Evolutionary conservation across 2,329 filamentous ascomycete species (phyloP).

Genomic region (Sporothrix pseudoabietina): DNA sequence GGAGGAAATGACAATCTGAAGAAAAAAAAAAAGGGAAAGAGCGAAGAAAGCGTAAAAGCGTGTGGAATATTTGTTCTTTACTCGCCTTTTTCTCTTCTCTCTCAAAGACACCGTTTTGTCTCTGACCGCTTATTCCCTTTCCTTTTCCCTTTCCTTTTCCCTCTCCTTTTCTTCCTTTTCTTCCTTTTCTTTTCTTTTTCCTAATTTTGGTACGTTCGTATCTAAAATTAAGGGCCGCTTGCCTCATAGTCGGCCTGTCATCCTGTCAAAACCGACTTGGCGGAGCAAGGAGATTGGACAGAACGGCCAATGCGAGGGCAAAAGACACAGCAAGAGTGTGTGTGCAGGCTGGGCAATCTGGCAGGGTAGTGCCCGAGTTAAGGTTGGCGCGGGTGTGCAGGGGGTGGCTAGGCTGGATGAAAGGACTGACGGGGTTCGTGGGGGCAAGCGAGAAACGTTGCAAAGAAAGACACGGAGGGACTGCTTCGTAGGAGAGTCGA

Average conservation of each 20-base stretch:
- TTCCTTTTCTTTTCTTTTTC: background rate
- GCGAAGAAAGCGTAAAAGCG: background rate
- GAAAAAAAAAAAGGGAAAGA: background rate
- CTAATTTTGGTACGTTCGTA: background rate
- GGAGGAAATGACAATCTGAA: conserved; percentile 4
- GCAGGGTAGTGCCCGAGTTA: background rate
- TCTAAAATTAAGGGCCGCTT: background rate
- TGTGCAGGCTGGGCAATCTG: background rate
- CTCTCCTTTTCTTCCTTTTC: no score
- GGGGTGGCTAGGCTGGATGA: background rate
- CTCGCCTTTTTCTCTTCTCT: background rate
- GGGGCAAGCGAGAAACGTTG: background rate
- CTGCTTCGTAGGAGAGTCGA: background rate
- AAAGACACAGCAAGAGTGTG: background rate
- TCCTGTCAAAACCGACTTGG: background rate
- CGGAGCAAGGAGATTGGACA: conserved; percentile 14
- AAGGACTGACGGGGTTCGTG: background rate
- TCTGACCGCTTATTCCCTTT: conserved; percentile 1
- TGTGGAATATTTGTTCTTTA: background rate
- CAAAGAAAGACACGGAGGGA: background rate
- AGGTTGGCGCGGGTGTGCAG: background rate
- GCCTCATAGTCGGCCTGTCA: background rate
- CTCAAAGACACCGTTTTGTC: background rate
- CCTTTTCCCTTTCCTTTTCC: background rate
- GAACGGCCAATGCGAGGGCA: background rate